Conservation (phyloP, 179 eudicot genomes). For the Vitellaria paradoxa region DNA sequence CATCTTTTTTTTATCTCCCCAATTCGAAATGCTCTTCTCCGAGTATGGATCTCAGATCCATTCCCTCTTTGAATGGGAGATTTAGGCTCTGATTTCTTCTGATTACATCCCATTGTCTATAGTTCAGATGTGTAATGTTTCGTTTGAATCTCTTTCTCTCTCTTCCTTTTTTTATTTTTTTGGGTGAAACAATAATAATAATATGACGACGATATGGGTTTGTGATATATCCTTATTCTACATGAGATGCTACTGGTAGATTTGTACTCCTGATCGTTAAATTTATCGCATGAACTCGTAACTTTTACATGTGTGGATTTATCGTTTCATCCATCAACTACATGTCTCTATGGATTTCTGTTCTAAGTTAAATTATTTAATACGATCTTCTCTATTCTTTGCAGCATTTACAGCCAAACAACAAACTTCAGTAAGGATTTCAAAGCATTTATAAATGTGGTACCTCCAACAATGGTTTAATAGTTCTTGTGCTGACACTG, state of each 20-base stretch:
- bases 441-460: slow-evolving; percentile 3
- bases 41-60: neutral
- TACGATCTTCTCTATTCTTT: neutral
- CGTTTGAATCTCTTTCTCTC: neutral
- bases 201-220: neutral
- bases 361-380: neutral
- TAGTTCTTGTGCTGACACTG: neutral
- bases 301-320: neutral
- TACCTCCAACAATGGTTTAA: neutral
- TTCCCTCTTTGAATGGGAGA: neutral
- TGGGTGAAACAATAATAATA: neutral
- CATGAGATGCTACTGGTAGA: neutral
- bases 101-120: no score
- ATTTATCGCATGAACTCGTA: neutral
- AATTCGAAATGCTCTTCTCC: neutral
- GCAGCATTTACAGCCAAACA: slow-evolving; percentile 61
- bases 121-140: neutral
- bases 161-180: neutral
- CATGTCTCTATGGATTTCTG: slow-evolving; percentile 1
- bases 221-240: neutral
- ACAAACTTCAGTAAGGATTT: slow-evolving; percentile 49
- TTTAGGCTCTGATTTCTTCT: neutral
- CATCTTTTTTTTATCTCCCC: neutral
- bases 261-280: neutral
- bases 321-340: neutral